A percentile compares a stretch with the other conserved stretches of the same genome.
Evolutionary conservation across 495 filamentous ascomycete genomes (phyloP).

Genomic region (Oidiodendron maius): DNA sequence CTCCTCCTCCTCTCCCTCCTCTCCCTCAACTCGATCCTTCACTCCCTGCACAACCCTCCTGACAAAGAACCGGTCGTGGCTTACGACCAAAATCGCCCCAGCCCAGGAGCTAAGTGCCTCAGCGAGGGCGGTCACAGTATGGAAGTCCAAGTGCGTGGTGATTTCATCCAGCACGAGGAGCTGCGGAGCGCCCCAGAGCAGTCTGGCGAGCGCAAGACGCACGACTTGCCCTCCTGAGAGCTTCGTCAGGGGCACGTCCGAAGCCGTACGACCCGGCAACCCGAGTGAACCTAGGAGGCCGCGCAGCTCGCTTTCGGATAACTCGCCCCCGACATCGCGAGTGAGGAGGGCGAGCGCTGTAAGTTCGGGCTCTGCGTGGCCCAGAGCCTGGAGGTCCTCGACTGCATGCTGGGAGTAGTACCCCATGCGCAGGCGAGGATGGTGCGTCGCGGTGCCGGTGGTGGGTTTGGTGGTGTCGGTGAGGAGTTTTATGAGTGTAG

Average conservation of each 20-base stretch:
- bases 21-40: slow-evolving; percentile 42
- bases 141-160: slow-evolving; percentile 78
- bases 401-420: slow-evolving; percentile 78
- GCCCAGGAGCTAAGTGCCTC: slow-evolving; percentile 58
- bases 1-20: slow-evolving; percentile 34
- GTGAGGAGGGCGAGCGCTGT: slow-evolving; percentile 58
- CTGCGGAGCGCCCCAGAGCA: slow-evolving; percentile 63
- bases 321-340: slow-evolving; percentile 26
- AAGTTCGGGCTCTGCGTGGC: slow-evolving; percentile 36
- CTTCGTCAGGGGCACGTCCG: slow-evolving; percentile 60
- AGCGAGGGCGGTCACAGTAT: slow-evolving; percentile 65
- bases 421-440: slow-evolving; percentile 60
- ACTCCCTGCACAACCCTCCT: slow-evolving; percentile 62
- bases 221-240: slow-evolving; percentile 77
- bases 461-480: slow-evolving; percentile 37
- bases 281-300: slow-evolving; percentile 58
- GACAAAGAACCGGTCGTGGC: slow-evolving; percentile 74
- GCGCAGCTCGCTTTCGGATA: slow-evolving; percentile 58
- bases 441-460: slow-evolving; percentile 51
- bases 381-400: slow-evolving; percentile 51
- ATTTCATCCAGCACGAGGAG: slow-evolving; percentile 76
- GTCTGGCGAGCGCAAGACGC: slow-evolving; percentile 62
- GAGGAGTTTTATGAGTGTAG: slow-evolving; percentile 64
- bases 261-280: slow-evolving; percentile 56
- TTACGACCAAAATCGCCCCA: slow-evolving; percentile 67